Percentiles rank a stretch among this genome's conserved stretches.
Conservation (phyloP, 2,329 filamentous ascomycete species). For the Lecanoromycetidae sp. region DNA sequence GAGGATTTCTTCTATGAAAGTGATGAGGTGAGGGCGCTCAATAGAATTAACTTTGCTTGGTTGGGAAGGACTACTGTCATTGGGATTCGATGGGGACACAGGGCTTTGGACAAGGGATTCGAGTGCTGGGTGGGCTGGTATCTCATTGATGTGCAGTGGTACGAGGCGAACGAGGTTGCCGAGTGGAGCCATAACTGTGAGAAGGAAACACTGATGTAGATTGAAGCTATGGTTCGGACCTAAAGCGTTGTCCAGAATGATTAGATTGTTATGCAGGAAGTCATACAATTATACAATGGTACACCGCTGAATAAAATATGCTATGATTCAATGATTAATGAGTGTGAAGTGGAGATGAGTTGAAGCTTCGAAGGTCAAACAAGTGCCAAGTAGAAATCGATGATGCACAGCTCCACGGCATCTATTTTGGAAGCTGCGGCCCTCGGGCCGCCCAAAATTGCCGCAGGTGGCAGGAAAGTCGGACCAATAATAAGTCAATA, state of each 20-base stretch:
- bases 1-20: constrained; percentile 17
- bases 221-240: background rate
- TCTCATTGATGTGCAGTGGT: constrained; percentile 14
- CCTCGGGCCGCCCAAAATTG: background rate
- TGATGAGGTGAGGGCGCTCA: constrained; percentile 10
- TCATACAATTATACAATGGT: background rate
- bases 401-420: too few species aligned
- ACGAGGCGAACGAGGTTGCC: constrained; percentile 16
- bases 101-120: background rate
- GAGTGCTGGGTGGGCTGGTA: constrained; percentile 16
- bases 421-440: background rate
- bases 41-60: background rate
- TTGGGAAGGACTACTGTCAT: background rate
- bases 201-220: background rate
- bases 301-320: background rate
- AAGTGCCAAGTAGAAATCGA: background rate
- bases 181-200: constrained; percentile 9
- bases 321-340: background rate
- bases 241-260: background rate
- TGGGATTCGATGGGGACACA: background rate
- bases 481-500: background rate
- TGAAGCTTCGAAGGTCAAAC: background rate
- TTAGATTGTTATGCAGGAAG: background rate
- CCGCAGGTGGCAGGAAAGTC: background rate
- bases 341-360: background rate